Evolutionary conservation across 1,284 basidiomycete species (phyloP), one percentile per base, ranked within the genome.

Genomic region (Anthracocystis panici-leucophaei): DNA sequence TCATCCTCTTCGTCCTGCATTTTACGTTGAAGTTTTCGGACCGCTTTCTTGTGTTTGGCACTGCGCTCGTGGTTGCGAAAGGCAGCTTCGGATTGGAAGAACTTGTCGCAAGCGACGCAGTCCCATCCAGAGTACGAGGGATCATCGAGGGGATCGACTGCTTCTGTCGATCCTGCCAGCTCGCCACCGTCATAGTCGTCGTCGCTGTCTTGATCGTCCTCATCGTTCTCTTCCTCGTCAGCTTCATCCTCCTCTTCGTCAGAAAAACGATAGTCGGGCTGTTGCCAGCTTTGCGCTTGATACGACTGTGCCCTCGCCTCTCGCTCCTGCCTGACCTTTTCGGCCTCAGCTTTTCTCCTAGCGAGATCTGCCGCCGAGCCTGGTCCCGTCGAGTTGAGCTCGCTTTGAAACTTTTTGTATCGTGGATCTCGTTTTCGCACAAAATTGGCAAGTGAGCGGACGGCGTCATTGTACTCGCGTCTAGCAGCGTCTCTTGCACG

Each of bases 31-130:
- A 96, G 84, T 75, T 86, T 87, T 44, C 64, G 54, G 27, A 78
- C 80, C 5, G 79, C 80, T 53, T 92, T 94, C 84, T 93, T 86
- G 85, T 99, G 97, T 86, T 96, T 98, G 86, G 93, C 93, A 86
- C 95, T 97, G 77, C 94, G 88, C 85, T 99, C 97, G 78, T 99
- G 97, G 85, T 95, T 98, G 78, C 91, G 89, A 94, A 95, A 99
- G 18, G 94, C 93, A 0, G 94, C 93, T 82, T 97, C 94, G 77
- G 92, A 95, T 81, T 92, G 89, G 86, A 98, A 99, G 1, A 89
- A 89, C 87, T 97, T 98, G 58, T 90, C 89, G 83, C 97, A 99
- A 3, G 92, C 96, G n/a, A 98, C 92, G 81, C 97, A 99, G 84
- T 97, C 95, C 90, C 93, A 95, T 5, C 75, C 77, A 21, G 78